Evolutionary conservation across 106 monocot genomes (phyloP).

Genomic region (Dioscorea alata): DNA sequence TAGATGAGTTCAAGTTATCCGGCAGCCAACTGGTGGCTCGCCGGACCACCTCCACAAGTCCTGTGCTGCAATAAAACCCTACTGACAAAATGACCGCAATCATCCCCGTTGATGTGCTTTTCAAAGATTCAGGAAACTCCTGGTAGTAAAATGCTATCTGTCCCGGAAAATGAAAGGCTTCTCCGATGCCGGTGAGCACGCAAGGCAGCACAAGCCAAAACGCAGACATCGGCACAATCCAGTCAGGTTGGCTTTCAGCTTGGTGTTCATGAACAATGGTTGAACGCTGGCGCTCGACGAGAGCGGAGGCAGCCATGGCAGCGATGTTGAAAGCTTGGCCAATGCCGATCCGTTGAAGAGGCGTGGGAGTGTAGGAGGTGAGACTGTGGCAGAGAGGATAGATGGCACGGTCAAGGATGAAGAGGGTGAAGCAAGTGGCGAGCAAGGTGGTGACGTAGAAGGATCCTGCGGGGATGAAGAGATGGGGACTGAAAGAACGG

Average conservation of each 20-base stretch:
- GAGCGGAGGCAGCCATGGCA: slow-evolving; percentile 38
- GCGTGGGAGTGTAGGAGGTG: slow-evolving; percentile 12
- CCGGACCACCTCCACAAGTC: slow-evolving; percentile 26
- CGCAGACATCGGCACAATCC: slow-evolving; percentile 41
- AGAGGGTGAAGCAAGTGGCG: slow-evolving; percentile 20
- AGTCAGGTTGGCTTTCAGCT: slow-evolving; percentile 5
- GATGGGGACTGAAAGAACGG: slow-evolving; percentile 44
- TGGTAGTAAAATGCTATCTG: slow-evolving; percentile 60
- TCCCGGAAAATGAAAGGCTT: slow-evolving; percentile 65
- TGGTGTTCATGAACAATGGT: slow-evolving; percentile 9
- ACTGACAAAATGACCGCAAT: slow-evolving; percentile 23
- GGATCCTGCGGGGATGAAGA: slow-evolving; percentile 60
- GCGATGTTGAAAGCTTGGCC: slow-evolving; percentile 41
- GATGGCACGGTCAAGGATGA: slow-evolving; percentile 51
- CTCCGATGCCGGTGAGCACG: slow-evolving; percentile 23
- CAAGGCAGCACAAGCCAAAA: slow-evolving; percentile 49
- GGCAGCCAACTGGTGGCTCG: slow-evolving; percentile 42
- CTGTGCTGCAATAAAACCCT: slow-evolving; percentile 57
- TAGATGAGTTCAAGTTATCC: slow-evolving; percentile 38
- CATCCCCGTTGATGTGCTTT: slow-evolving; percentile 49
- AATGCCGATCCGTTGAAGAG: slow-evolving; percentile 50
- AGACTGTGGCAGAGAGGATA: slow-evolving; percentile 17
- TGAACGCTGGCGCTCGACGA: slow-evolving; percentile 37
- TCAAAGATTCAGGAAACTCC: slow-evolving; percentile 47
- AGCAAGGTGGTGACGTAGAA: slow-evolving; percentile 22